A percentile compares a stretch with the other conserved stretches of the same genome.
Conservation (phyloP, 192 early-diverging fungal species). For the Spinellus fusiger region DNA sequence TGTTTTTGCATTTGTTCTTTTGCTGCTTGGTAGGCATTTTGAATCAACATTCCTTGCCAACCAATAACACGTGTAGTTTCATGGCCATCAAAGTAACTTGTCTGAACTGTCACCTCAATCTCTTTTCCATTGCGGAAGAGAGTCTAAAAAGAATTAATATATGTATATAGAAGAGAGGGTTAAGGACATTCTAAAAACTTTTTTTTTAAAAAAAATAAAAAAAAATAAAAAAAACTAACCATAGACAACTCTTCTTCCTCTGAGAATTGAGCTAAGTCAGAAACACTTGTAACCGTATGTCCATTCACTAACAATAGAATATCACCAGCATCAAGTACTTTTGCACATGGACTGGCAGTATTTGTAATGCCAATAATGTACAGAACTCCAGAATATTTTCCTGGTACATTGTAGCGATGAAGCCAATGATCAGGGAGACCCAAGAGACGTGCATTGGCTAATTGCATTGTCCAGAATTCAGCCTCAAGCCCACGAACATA, state of each 20-base stretch:
- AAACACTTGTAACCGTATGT: conserved; percentile 47
- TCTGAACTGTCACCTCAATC: conserved; percentile 56
- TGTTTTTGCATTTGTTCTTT: conserved; percentile 52
- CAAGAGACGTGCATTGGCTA: conserved; percentile 50
- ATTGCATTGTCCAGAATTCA: conserved; percentile 52
- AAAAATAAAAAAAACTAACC: conserved; percentile 22
- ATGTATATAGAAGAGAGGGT: background rate
- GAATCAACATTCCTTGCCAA: conserved; percentile 80
- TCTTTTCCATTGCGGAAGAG: conserved; percentile 71
- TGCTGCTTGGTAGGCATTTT: conserved; percentile 63
- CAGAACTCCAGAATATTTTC: conserved; percentile 39
- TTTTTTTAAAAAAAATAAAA: conserved; percentile 4
- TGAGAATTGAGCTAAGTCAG: conserved; percentile 49
- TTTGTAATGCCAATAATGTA: conserved; percentile 54
- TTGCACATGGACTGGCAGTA: conserved; percentile 45
- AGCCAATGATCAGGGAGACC: conserved; percentile 56
- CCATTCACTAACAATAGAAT: conserved; percentile 64
- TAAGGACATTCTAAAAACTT: too few relatives aligned
- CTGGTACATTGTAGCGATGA: conserved; percentile 37
- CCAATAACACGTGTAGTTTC: conserved; percentile 62
- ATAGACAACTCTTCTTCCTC: conserved; percentile 42
- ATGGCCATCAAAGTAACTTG: conserved; percentile 42
- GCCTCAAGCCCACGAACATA: conserved; percentile 48
- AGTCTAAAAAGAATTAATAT: conserved; percentile 25
- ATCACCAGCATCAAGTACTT: conserved; percentile 56